phyloP scores from a whole-genome alignment of 2,329 filamentous ascomycete genomes.

The Hypoxylon sp. region DNA sequence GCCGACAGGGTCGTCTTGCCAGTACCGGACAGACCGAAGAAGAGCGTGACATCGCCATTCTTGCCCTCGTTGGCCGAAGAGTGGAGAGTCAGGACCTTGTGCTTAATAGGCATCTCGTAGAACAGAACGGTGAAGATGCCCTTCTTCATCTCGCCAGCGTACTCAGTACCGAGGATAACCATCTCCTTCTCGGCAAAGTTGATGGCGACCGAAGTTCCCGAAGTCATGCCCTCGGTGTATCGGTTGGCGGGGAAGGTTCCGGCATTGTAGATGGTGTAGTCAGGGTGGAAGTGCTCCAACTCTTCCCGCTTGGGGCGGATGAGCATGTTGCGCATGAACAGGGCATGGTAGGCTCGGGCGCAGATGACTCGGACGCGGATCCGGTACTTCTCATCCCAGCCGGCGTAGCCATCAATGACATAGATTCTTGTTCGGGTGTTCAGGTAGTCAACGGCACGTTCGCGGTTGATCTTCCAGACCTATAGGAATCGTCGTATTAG shows the following conservation, averaged over 20 bases:
- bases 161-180: conserved; percentile 99
- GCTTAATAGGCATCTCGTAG: conserved; percentile 99
- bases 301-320: conserved; percentile 92
- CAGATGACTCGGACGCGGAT: conserved; percentile 98
- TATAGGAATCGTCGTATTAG: conserved; percentile 50
- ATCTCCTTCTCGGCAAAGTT: conserved; percentile 99
- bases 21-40: conserved; percentile 98
- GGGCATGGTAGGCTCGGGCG: conserved; percentile 97
- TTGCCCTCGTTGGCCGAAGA: conserved; percentile 98
- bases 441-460: conserved; percentile 98
- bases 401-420: conserved; percentile 95
- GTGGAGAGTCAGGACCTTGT: conserved; percentile 97
- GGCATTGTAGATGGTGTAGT: conserved; percentile 99
- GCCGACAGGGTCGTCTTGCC: conserved; percentile 99
- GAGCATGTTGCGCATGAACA: conserved; percentile 99
- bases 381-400: conserved; percentile 98
- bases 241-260: conserved; percentile 98
- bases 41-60: conserved; percentile 94
- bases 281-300: conserved; percentile 96
- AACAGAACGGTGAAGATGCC: conserved; percentile 98
- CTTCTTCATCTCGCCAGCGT: conserved; percentile 98
- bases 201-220: conserved; percentile 95
- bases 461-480: conserved; percentile 99
- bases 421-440: conserved; percentile 99
- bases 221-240: conserved; percentile 98